Evolutionary conservation across 2,329 filamentous ascomycete genomes (phyloP).

Genomic region (Colletotrichum lupini): DNA sequence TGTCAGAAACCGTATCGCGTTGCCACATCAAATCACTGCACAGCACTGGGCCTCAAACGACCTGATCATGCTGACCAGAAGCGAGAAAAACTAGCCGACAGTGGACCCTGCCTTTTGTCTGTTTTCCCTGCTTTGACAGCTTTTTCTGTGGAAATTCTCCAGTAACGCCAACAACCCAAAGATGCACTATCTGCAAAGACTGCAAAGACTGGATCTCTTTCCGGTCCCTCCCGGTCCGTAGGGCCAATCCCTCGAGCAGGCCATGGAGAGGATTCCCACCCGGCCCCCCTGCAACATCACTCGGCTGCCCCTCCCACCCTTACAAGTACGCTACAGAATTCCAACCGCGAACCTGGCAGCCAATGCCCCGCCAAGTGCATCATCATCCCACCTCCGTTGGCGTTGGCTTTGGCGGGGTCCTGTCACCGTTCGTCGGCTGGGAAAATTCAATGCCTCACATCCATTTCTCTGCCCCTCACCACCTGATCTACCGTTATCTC

Average conservation of each 20-base stretch:
- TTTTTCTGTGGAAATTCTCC: conserved; percentile 14
- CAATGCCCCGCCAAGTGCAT: conserved; percentile 30
- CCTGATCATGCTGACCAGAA: background rate
- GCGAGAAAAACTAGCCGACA: background rate
- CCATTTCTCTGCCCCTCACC: conserved; percentile 2
- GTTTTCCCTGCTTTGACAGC: conserved; percentile 6
- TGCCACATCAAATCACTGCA: background rate
- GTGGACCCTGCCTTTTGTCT: background rate
- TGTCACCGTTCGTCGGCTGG: conserved; percentile 24
- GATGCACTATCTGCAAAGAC: background rate
- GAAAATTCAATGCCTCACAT: conserved; percentile 21
- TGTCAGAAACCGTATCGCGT: background rate
- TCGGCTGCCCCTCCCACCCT: background rate
- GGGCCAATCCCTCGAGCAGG: background rate
- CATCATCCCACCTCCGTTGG: conserved; percentile 30
- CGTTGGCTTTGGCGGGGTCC: conserved; percentile 25
- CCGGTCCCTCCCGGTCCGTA: conserved; percentile 5
- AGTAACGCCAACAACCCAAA: background rate
- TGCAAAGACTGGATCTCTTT: conserved; percentile 1
- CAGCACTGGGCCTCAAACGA: too few species aligned
- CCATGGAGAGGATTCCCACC: background rate
- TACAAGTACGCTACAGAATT: background rate
- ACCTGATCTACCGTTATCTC: conserved; percentile 19
- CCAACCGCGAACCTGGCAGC: conserved; percentile 18
- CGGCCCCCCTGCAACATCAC: background rate